phyloP scores from a whole-genome alignment of 2,329 filamentous ascomycete species.

The Plenodomus biglobosus region DNA sequence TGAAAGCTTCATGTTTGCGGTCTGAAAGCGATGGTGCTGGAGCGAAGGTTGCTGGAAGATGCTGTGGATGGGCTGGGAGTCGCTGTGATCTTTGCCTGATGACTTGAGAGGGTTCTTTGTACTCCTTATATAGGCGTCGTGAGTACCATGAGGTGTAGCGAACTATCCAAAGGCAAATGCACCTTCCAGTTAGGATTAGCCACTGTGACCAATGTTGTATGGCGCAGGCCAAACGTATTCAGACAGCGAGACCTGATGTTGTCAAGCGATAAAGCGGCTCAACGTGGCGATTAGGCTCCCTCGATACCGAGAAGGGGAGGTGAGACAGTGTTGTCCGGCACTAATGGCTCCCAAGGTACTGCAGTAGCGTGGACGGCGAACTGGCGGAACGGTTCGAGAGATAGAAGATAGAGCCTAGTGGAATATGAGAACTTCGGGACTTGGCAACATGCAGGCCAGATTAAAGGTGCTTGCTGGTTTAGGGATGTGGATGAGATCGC shows the following conservation, averaged over 20 bases:
- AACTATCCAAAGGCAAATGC: constrained; percentile 16
- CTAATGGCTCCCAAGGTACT: constrained; percentile 24
- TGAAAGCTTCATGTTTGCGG: constrained; percentile 44
- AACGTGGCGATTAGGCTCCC: constrained; percentile 29
- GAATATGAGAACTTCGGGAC: constrained; percentile 20
- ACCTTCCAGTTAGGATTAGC: constrained; percentile 39
- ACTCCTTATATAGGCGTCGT: constrained; percentile 36
- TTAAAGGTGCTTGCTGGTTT: constrained; percentile 37
- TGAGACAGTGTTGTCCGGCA: constrained; percentile 30
- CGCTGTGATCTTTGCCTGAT: constrained; percentile 34
- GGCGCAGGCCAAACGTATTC: constrained; percentile 20
- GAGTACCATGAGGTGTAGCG: constrained; percentile 7
- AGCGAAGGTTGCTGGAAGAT: constrained; percentile 15
- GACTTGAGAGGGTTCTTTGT: constrained; percentile 9
- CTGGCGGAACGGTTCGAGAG: constrained; percentile 17
- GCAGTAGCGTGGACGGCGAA: constrained; percentile 27
- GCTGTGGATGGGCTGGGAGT: constrained; percentile 22
- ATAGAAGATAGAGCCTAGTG: constrained; percentile 17
- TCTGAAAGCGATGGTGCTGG: constrained; percentile 13
- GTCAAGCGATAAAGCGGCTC: constrained; percentile 19
- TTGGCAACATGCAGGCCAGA: constrained; percentile 36
- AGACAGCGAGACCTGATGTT: constrained; percentile 16
- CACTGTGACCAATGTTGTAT: constrained; percentile 11
- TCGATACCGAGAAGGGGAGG: constrained; percentile 34
- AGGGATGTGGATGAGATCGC: constrained; percentile 31